Evolutionary conservation across 116 monocot species (phyloP), one percentile per base, ranked within the genome.

Genomic region (Posidonia oceanica): DNA sequence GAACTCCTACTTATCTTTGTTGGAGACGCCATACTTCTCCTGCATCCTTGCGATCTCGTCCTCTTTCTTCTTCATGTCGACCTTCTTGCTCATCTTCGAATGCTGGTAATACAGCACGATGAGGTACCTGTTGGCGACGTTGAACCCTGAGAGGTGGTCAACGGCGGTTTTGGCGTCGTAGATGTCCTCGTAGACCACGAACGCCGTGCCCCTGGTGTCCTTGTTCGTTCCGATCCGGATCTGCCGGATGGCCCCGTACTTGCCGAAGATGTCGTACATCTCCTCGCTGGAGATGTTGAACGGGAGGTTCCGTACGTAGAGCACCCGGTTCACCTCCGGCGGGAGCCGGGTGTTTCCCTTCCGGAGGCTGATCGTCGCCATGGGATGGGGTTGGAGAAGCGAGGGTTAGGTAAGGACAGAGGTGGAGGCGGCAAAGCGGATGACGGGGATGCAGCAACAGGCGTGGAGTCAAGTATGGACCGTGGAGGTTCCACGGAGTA

Each of bases 191-290:
- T 98, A 98, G 40, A 98, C 98, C 41, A 98, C 93, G 79, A 93
- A 98, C 44, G 98, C 98, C 20, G 98, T 98, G 57, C 97, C 98
- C 4, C 93, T 70, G 10, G 98, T 98, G 73, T 98, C 98, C 81
- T 88, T 93, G 80, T 74, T 84, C 37, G 85, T 93, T 6, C 99
- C 99, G 56, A 99, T 75, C 52, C 93, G 80, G 75, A 99, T 99
- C 84, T 99, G 99, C 14, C 99, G 86, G 37, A 99, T 99, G 14
- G 99, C 99, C 2, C 99, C 99, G 88, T 99, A 99, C 81, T 99
- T 99, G 60, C 99, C 93, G 81, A 99, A 99, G 73, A 99, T 99
- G 69, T 99, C 99, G 90, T 99, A 99, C 99, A 99, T 99, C 90
- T 99, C 99, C 86, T 99, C 99, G 80, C 93, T 93, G 20, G 99